These are phyloP conservation scores for Aschersonia sp. DNA, from an alignment of 2,329 filamentous ascomycete genomes.

Conservation along the genomic window DNA sequence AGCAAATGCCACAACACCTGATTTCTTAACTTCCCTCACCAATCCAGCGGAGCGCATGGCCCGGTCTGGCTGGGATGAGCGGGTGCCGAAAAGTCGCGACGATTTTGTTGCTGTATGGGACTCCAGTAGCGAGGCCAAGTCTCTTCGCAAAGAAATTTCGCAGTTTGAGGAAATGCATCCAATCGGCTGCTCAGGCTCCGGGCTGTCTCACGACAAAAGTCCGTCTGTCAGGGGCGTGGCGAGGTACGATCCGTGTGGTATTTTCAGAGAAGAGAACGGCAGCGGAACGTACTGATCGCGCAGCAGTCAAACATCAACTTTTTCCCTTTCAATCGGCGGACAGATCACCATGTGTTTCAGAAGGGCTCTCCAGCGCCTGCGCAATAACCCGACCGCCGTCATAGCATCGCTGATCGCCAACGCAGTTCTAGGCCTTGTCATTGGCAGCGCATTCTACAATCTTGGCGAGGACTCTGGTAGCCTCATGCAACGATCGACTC, in stretches of 20 bases:
- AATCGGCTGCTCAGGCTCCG: neutral
- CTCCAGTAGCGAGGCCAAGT: conserved; percentile 4
- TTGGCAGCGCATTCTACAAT: conserved; percentile 70
- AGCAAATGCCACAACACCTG: conserved; percentile 47
- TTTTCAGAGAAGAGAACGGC: too few relatives aligned
- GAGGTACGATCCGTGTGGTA: neutral
- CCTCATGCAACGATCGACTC: conserved; percentile 63
- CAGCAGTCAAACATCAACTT: neutral
- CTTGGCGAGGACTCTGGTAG: conserved; percentile 45
- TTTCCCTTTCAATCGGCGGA: neutral
- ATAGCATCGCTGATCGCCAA: conserved; percentile 43
- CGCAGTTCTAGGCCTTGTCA: conserved; percentile 59
- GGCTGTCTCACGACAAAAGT: neutral
- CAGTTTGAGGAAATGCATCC: neutral
- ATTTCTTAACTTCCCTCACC: conserved; percentile 51
- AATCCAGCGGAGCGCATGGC: conserved; percentile 56
- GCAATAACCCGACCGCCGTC: neutral
- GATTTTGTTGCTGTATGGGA: neutral
- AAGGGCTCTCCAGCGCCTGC: neutral
- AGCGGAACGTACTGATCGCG: too few relatives aligned
- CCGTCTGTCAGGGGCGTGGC: neutral
- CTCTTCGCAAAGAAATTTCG: neutral
- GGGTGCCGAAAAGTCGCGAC: neutral
- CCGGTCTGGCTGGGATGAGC: conserved; percentile 12
- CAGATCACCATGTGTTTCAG: neutral